Evolutionary conservation across 129 eudicot genomes (phyloP), one percentile per base, ranked within the genome.

Genomic region (Flaveria robusta): DNA sequence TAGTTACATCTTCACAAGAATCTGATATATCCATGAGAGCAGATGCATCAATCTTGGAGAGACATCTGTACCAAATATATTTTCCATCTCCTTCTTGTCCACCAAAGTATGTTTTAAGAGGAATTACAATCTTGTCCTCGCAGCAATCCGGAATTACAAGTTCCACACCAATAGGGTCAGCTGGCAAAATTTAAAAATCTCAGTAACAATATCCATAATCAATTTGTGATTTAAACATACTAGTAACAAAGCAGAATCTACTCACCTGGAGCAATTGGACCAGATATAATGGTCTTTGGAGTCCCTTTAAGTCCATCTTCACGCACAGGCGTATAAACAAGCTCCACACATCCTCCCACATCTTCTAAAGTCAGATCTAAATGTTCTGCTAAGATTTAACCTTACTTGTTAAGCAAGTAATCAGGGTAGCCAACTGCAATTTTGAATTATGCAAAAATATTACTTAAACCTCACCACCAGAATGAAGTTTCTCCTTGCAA

Each of bases 41-140:
- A 59, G 87, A 69, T 70, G 75, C 83, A 14, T 80, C 47, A 66
- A 89, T 85, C 80, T 85, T 89, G 58, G 79, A 67, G 79, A 79
- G 88, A 19, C 85, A 64, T 80, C 92, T 81, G 69, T 89, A 95
- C 99, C 99, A 95, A 22, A 78, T 68, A 71, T 81, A 95, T 50
- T 80, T 87, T 20, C 97, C 96, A 56, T 77, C 85, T 54, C 96
- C 96, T 89, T 95, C 99, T 79, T 68, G 74, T 63, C 99, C 99
- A 75, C 99, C 99, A 82, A 95, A 91, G 79, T 95, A 95, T 12
- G 77, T 86, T 68, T 87, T 91, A 18, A 67, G 67, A 46, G 97
- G 97, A 76, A 89, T 81, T 75, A 87, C 92, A 55, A 79, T 63
- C 73, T 76, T 76, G 83, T 84, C 90, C 85, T 95, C 97, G 24